Evolutionary conservation across 768 basidiomycete genomes (phyloP).

Genomic region (Psilocybe cyanescens): DNA sequence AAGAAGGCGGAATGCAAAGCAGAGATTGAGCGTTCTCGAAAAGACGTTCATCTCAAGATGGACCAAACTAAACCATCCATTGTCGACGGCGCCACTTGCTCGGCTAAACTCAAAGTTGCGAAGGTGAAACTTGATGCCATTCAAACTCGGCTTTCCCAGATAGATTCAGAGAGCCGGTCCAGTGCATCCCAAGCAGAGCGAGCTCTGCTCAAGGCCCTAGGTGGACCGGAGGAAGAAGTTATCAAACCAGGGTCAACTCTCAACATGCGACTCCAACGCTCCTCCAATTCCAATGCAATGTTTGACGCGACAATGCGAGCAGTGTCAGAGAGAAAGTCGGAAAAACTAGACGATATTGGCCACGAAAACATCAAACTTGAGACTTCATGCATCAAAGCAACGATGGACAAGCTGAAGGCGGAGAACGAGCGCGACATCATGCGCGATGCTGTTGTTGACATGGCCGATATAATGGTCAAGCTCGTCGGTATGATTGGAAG

Average conservation of each 20-base stretch:
- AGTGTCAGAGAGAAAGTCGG: constrained; percentile 77
- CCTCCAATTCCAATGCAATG: constrained; percentile 77
- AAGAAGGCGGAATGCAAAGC: constrained; percentile 70
- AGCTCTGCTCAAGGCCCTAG: constrained; percentile 67
- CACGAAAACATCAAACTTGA: constrained; percentile 75
- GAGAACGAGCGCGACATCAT: constrained; percentile 69
- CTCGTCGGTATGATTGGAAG: constrained; percentile 83
- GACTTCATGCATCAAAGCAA: constrained; percentile 63
- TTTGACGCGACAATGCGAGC: constrained; percentile 89
- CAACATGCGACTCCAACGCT: constrained; percentile 62
- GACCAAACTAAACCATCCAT: constrained; percentile 75
- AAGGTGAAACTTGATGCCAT: constrained; percentile 70
- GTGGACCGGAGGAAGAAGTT: constrained; percentile 70
- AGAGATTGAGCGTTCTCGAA: constrained; percentile 76
- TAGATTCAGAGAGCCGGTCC: constrained; percentile 46
- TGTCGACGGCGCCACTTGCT: constrained; percentile 74
- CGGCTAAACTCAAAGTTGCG: constrained; percentile 72
- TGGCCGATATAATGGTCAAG: constrained; percentile 68
- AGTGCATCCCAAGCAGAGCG: constrained; percentile 70
- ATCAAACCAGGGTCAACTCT: constrained; percentile 62
- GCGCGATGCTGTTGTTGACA: constrained; percentile 61
- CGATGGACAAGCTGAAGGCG: constrained; percentile 71
- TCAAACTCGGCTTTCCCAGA: constrained; percentile 60
- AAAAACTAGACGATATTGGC: constrained; percentile 73
- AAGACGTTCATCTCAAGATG: constrained; percentile 71